Conservation (phyloP, 805 yeast species). For the Cyberlindnera mycetangii region DNA sequence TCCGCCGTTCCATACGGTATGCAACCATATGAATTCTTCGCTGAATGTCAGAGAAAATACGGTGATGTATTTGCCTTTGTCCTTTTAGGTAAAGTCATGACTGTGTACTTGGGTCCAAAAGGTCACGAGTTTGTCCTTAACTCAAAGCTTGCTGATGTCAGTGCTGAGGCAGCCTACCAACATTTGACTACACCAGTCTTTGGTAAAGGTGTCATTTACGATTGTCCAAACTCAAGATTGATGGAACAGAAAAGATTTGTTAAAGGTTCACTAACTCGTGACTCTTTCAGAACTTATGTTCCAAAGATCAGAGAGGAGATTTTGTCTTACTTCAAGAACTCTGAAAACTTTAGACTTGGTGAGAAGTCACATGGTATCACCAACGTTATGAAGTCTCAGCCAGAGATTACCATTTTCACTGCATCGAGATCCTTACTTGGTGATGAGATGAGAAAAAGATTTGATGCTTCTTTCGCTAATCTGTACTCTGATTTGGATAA, state of each 20-base stretch:
- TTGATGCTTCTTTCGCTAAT: slow-evolving; percentile 79
- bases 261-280: slow-evolving; percentile 82
- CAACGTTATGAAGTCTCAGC: slow-evolving; percentile 79
- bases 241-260: slow-evolving; percentile 99
- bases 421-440: slow-evolving; percentile 92
- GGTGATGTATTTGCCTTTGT: slow-evolving; percentile 94
- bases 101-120: slow-evolving; percentile 94
- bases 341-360: slow-evolving; percentile 45
- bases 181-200: slow-evolving; percentile 99
- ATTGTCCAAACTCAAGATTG: slow-evolving; percentile 87
- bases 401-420: slow-evolving; percentile 94
- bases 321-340: slow-evolving; percentile 54
- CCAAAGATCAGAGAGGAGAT: slow-evolving; percentile 85
- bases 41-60: slow-evolving; percentile 68
- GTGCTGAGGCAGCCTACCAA: slow-evolving; percentile 94
- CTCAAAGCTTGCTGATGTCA: slow-evolving; percentile 83
- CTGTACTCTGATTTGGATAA: slow-evolving; percentile 90
- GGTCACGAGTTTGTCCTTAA: slow-evolving; percentile 97
- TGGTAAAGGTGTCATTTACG: slow-evolving; percentile 96
- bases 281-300: slow-evolving; percentile 79
- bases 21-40: slow-evolving; percentile 91
- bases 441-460: slow-evolving; percentile 81
- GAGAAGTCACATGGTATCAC: slow-evolving; percentile 45
- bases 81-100: slow-evolving; percentile 86
- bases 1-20: slow-evolving; percentile 86